Evolutionary conservation across 73 alveolate genomes (phyloP).

Genomic region (Paramecium biaurelia): DNA sequence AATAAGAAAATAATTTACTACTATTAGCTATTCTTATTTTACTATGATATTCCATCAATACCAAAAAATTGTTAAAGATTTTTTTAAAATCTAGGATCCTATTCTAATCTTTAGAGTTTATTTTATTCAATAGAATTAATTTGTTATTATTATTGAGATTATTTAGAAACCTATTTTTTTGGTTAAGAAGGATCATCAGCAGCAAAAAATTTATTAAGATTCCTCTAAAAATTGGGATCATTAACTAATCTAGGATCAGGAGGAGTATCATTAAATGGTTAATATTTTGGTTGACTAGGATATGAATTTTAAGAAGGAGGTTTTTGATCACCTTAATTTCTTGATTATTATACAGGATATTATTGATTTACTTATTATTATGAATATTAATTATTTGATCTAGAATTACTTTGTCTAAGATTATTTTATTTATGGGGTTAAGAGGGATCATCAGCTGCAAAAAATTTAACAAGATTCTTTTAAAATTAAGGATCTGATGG

Average conservation of each 20-base stretch:
- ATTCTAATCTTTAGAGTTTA: not conserved
- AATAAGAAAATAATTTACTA: not conserved
- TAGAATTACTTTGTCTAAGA: not conserved
- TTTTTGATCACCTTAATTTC: not conserved
- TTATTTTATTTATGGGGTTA: not conserved
- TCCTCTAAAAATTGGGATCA: not conserved
- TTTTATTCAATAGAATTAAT: not conserved
- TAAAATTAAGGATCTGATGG: conserved; percentile 17
- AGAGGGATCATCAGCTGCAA: conserved; percentile 48
- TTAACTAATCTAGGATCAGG: not conserved
- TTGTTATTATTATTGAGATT: not conserved
- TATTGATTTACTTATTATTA: not conserved
- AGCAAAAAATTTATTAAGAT: not conserved
- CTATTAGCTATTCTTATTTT: not conserved
- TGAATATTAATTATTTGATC: not conserved
- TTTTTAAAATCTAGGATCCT: conserved; percentile 23
- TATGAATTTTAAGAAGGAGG: not conserved
- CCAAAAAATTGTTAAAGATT: conserved; percentile 22
- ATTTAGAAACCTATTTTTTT: not conserved
- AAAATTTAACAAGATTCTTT: conserved; percentile 5
- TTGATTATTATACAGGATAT: not conserved
- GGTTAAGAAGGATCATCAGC: conserved; percentile 19
- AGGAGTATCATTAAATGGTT: not conserved
- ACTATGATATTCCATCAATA: not conserved
- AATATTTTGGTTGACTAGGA: not conserved